Conservation (phyloP, 2,329 filamentous ascomycete species). For the Amauroascus verrucosus region DNA sequence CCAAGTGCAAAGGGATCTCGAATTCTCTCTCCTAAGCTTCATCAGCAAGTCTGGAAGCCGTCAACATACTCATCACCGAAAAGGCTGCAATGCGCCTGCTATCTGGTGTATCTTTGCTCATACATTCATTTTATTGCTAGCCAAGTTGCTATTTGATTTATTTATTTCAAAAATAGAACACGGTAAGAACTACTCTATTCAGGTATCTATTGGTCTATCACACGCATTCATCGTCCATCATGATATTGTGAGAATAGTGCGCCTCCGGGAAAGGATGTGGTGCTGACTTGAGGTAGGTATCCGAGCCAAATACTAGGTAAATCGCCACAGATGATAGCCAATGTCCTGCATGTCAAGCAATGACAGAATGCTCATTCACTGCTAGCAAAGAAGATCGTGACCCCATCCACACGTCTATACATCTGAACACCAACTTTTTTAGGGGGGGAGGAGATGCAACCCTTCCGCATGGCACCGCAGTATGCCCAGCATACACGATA, state of each 20-base stretch:
- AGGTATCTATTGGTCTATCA: conserved; percentile 7
- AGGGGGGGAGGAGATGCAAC: too few relatives aligned
- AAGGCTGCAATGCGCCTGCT: too few relatives aligned
- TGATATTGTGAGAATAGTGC: not conserved
- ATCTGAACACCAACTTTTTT: too few relatives aligned
- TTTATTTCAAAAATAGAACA: not conserved
- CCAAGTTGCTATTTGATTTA: too few relatives aligned
- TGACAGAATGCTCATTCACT: not conserved
- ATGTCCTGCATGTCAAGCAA: not conserved
- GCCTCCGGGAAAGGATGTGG: not conserved
- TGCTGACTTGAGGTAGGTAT: not conserved
- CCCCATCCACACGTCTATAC: too few relatives aligned
- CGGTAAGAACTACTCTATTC: not conserved
- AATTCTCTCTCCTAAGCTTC: too few relatives aligned
- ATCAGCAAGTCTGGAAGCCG: too few relatives aligned
- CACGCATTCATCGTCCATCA: not conserved
- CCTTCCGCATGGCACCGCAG: not conserved
- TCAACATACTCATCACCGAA: too few relatives aligned
- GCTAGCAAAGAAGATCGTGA: too few relatives aligned
- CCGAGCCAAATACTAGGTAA: not conserved
- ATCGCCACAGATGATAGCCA: not conserved
- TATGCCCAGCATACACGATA: not conserved
- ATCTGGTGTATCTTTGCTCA: too few relatives aligned
- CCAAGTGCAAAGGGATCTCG: too few relatives aligned
- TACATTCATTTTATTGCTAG: too few relatives aligned